Percentiles rank a stretch among this genome's conserved stretches.
These are phyloP conservation scores for Ogataea degrootiae DNA, from an alignment of 805 yeast species.

Conservation along the genomic window DNA sequence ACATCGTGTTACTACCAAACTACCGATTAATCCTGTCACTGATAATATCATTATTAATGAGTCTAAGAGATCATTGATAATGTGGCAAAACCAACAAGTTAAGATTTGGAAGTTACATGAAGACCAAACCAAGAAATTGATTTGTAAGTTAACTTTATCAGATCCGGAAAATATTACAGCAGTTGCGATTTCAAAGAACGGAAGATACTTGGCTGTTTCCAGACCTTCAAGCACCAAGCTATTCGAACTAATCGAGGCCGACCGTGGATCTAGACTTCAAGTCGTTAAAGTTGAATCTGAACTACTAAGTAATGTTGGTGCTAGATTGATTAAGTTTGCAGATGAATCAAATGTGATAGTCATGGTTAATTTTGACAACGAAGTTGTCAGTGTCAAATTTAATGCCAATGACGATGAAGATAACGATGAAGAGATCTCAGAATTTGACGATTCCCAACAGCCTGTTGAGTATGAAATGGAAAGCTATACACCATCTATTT, in stretches of 20 bases:
- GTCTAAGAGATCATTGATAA: constrained; percentile 47
- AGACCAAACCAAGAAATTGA: constrained; percentile 45
- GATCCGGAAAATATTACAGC: constrained; percentile 78
- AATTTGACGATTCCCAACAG: constrained; percentile 37
- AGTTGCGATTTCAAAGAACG: constrained; percentile 62
- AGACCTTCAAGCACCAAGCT: constrained; percentile 64
- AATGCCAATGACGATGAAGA: constrained; percentile 37
- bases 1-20: constrained; percentile 66
- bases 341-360: constrained; percentile 39
- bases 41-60: constrained; percentile 35
- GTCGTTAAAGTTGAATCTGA: constrained; percentile 51
- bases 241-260: constrained; percentile 50
- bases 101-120: constrained; percentile 66
- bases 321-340: constrained; percentile 47
- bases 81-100: constrained; percentile 80
- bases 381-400: constrained; percentile 32
- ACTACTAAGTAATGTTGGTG: constrained; percentile 42
- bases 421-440: constrained; percentile 28
- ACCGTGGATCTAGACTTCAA: constrained; percentile 27
- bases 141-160: constrained; percentile 58
- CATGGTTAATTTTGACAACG: constrained; percentile 58
- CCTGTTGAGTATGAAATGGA: constrained; percentile 30
- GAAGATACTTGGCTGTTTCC: constrained; percentile 64
- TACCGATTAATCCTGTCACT: constrained; percentile 42
- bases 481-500: background rate